phyloP scores from a whole-genome alignment of 2,329 filamentous ascomycete species.

The Dactylella cylindrospora region DNA sequence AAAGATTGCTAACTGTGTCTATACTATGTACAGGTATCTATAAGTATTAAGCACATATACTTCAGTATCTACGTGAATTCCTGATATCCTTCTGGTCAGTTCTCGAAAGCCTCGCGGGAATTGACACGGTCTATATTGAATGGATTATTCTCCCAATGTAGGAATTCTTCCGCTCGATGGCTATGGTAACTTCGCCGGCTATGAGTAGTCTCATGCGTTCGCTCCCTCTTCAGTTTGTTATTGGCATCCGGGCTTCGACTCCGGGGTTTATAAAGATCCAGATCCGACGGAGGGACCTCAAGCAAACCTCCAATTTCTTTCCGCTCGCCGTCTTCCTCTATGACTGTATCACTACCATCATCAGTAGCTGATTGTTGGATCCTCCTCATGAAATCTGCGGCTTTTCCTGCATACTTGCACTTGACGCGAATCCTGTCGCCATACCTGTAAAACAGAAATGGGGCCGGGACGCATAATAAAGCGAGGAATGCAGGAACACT shows the following conservation, averaged over 20 bases:
- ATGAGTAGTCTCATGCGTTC: slow-evolving; percentile 8
- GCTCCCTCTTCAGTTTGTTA: slow-evolving; percentile 4
- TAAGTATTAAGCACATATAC: too few species aligned
- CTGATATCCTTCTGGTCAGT: too few species aligned
- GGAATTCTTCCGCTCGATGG: slow-evolving; percentile 1
- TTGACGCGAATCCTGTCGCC: slow-evolving; percentile 64
- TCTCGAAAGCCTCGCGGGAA: slow-evolving; percentile 21
- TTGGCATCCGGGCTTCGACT: not conserved
- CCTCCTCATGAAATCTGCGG: slow-evolving; percentile 62
- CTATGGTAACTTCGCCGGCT: not conserved
- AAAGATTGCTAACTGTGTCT: too few species aligned
- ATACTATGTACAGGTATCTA: too few species aligned
- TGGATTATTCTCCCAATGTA: slow-evolving; percentile 21
- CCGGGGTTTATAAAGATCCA: not conserved
- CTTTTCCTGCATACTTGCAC: slow-evolving; percentile 70
- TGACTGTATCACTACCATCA: not conserved
- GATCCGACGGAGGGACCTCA: not conserved
- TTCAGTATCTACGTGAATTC: too few species aligned
- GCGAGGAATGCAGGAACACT: slow-evolving; percentile 71
- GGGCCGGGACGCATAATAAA: slow-evolving; percentile 70
- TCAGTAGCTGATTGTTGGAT: slow-evolving; percentile 49
- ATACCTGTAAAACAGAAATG: slow-evolving; percentile 75
- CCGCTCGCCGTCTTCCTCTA: not conserved
- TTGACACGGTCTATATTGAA: slow-evolving; percentile 30
- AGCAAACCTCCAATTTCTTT: not conserved